phyloP scores from a whole-genome alignment of 2,329 filamentous ascomycete species.

The Aspergillus intermedius region DNA sequence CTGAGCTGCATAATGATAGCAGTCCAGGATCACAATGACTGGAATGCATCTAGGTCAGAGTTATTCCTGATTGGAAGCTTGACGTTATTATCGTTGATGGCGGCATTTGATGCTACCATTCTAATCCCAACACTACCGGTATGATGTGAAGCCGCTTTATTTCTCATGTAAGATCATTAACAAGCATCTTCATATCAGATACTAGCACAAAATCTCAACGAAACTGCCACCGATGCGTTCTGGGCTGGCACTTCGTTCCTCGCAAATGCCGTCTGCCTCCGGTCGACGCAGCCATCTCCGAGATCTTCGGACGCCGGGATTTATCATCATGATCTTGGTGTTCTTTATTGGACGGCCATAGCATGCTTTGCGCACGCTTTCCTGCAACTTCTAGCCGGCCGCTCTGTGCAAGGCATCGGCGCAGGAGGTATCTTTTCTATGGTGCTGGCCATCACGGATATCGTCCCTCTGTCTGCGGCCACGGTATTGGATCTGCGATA shows the following conservation, averaged over 20 bases:
- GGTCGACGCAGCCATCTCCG: slow-evolving; percentile 41
- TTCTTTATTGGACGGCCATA: slow-evolving; percentile 44
- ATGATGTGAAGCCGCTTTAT: background rate
- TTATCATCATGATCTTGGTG: slow-evolving; percentile 34
- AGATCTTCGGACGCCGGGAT: slow-evolving; percentile 43
- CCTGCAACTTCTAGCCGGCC: slow-evolving; percentile 41
- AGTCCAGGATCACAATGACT: too few relatives aligned
- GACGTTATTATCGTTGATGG: slow-evolving; percentile 11
- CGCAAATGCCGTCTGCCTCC: slow-evolving; percentile 41
- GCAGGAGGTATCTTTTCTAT: slow-evolving; percentile 41
- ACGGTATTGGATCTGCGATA: slow-evolving; percentile 35
- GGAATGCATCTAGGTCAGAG: too few relatives aligned
- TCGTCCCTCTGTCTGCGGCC: slow-evolving; percentile 38
- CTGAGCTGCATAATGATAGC: too few relatives aligned
- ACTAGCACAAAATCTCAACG: slow-evolving; percentile 27
- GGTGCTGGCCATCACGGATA: slow-evolving; percentile 39
- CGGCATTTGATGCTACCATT: slow-evolving; percentile 19
- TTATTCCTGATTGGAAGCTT: too few relatives aligned
- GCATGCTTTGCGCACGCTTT: slow-evolving; percentile 38
- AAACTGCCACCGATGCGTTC: slow-evolving; percentile 38
- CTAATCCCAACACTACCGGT: slow-evolving; percentile 20
- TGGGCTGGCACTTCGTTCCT: slow-evolving; percentile 49
- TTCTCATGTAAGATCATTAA: slow-evolving; percentile 1
- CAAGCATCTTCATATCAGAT: slow-evolving; percentile 12
- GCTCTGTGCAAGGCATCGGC: slow-evolving; percentile 40